Conservation (phyloP, 1,284 basidiomycete genomes). For the Irpex sp. region DNA sequence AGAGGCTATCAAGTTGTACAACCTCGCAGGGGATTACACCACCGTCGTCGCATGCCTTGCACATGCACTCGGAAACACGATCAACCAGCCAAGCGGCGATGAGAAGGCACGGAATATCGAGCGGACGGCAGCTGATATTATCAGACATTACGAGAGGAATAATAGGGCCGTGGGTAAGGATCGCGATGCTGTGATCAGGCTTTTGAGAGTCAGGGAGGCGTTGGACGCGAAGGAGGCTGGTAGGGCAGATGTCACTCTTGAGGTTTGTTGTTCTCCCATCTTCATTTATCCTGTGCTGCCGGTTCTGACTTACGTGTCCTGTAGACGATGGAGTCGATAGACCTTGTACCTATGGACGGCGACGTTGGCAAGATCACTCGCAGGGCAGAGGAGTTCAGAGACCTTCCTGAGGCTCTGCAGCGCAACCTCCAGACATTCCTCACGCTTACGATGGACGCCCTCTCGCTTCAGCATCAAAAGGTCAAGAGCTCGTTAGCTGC, state of each 20-base stretch:
- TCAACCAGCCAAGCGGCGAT: conserved; percentile 63
- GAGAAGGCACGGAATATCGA: conserved; percentile 73
- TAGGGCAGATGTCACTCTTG: conserved; percentile 75
- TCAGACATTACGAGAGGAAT: conserved; percentile 84
- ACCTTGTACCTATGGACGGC: conserved; percentile 84
- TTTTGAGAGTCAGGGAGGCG: conserved; percentile 83
- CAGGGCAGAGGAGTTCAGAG: conserved; percentile 88
- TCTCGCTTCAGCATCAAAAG: conserved; percentile 77
- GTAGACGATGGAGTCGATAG: conserved; percentile 86
- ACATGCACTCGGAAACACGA: conserved; percentile 83
- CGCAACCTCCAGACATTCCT: conserved; percentile 89
- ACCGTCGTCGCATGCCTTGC: conserved; percentile 89
- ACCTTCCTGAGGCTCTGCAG: conserved; percentile 83
- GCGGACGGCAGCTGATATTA: conserved; percentile 77
- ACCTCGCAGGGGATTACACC: conserved; percentile 89
- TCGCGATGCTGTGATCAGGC: conserved; percentile 70
- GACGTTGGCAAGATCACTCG: conserved; percentile 86
- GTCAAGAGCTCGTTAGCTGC: conserved; percentile 72
- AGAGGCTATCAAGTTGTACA: conserved; percentile 95
- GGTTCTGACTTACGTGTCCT: not conserved
- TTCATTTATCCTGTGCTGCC: not conserved
- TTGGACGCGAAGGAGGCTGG: conserved; percentile 74
- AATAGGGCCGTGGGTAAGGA: conserved; percentile 76
- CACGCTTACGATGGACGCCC: conserved; percentile 90
- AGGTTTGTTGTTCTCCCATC: conserved; percentile 46